A percentile compares a stretch with the other conserved stretches of the same genome.
Evolutionary conservation across 345 rosid genomes (phyloP).

Genomic region (Acer campestre): DNA sequence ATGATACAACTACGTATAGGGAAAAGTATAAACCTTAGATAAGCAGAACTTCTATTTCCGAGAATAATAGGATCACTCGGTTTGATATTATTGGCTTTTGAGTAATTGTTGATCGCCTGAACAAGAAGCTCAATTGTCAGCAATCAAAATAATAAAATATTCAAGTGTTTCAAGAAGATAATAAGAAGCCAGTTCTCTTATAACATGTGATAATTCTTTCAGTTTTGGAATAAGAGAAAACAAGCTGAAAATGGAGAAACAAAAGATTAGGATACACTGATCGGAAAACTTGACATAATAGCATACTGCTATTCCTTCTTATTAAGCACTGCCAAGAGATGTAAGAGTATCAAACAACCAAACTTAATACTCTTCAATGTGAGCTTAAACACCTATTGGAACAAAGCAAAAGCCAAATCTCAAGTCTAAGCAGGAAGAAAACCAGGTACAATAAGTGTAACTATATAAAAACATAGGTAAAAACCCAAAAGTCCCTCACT

Average conservation of each 20-base stretch:
- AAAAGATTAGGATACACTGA: not conserved
- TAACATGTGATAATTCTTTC: not conserved
- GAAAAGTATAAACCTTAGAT: conserved; percentile 59
- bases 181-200: not conserved
- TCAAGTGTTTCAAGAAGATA: not conserved
- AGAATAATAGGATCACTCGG: conserved; percentile 76
- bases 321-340: too few species aligned
- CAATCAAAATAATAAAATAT: not conserved
- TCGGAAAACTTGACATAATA: too few species aligned
- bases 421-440: not conserved
- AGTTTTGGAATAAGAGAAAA: not conserved
- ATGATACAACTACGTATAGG: not conserved
- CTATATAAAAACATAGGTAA: not conserved
- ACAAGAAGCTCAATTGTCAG: conserved; percentile 20
- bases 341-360: too few species aligned
- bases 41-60: conserved; percentile 79
- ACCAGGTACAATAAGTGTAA: not conserved
- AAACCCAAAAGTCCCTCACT: not conserved
- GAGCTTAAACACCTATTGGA: not conserved
- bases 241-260: not conserved
- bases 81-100: conserved; percentile 75
- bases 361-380: too few species aligned
- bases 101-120: conserved; percentile 76
- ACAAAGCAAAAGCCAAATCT: not conserved
- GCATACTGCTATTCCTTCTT: too few species aligned